These are phyloP conservation scores for Tubosaeta sp. DNA, from an alignment of 768 basidiomycete species.

Conservation along the genomic window DNA sequence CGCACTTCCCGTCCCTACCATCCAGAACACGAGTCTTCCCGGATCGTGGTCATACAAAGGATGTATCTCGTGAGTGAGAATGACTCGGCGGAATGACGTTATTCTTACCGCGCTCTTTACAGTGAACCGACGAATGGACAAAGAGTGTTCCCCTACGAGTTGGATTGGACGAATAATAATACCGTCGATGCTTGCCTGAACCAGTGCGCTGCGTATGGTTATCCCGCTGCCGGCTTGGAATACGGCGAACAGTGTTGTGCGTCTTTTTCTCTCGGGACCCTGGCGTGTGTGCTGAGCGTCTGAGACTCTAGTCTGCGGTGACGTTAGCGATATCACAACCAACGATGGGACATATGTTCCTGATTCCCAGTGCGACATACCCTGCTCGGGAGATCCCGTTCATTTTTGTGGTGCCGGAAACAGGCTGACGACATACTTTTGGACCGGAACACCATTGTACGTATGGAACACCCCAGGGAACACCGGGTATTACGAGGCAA, in stretches of 20 bases:
- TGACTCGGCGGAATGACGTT: background rate
- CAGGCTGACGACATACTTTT: constrained; percentile 52
- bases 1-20: constrained; percentile 53
- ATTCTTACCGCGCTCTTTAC: background rate
- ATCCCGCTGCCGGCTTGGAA: constrained; percentile 65
- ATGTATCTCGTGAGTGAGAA: constrained; percentile 52
- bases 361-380: constrained; percentile 39
- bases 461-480: constrained; percentile 63
- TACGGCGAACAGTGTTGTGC: constrained; percentile 71
- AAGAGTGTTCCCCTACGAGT: constrained; percentile 58
- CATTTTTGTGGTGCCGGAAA: constrained; percentile 64
- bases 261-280: constrained; percentile 22
- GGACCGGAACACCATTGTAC: constrained; percentile 46
- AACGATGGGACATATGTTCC: constrained; percentile 31
- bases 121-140: constrained; percentile 45
- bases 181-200: constrained; percentile 60
- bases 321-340: constrained; percentile 46
- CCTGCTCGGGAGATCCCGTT: constrained; percentile 67
- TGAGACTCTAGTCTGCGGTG: constrained; percentile 58
- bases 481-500: constrained; percentile 67
- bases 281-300: background rate
- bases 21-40: constrained; percentile 54
- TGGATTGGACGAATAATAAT: constrained; percentile 57
- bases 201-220: constrained; percentile 70
- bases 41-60: constrained; percentile 62